Evolutionary conservation across 1,284 basidiomycete genomes (phyloP).

Genomic region (Anthracocystis setariae): DNA sequence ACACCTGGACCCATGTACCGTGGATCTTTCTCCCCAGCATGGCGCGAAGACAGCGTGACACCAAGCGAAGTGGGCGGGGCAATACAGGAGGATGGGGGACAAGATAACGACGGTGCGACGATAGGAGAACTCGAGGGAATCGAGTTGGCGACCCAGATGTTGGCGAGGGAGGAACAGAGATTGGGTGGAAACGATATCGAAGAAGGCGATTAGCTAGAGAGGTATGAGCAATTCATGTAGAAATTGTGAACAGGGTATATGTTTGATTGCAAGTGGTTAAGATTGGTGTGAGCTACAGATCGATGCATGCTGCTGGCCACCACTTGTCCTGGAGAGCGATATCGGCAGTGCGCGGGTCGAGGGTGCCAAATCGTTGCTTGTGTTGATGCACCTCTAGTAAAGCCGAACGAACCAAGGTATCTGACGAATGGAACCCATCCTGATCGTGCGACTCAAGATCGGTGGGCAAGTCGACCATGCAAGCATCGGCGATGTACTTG

Average conservation of each 20-base stretch:
- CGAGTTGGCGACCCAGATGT: conserved; percentile 52
- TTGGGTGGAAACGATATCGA: conserved; percentile 47
- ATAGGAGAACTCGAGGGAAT: conserved; percentile 43
- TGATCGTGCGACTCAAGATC: background rate
- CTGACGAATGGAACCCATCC: conserved; percentile 20
- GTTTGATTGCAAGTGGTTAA: background rate
- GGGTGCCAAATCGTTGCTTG: conserved; percentile 28
- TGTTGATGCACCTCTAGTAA: conserved; percentile 29
- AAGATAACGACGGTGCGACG: conserved; percentile 24
- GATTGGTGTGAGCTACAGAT: background rate
- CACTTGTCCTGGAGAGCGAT: conserved; percentile 37
- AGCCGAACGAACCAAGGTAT: conserved; percentile 16
- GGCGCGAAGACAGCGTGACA: conserved; percentile 12
- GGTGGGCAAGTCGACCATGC: conserved; percentile 11
- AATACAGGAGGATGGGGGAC: conserved; percentile 7
- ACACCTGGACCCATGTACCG: conserved; percentile 21
- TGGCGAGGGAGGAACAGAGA: conserved; percentile 41
- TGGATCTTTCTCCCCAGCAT: conserved; percentile 12
- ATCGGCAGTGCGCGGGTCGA: conserved; percentile 32
- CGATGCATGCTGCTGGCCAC: conserved; percentile 40
- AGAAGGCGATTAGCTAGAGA: conserved; percentile 30
- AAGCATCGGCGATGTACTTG: conserved; percentile 42
- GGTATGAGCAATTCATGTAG: background rate
- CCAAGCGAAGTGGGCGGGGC: conserved; percentile 6
- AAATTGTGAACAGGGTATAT: background rate